Evolutionary conservation across 495 filamentous ascomycete species (phyloP), one percentile per base, ranked within the genome.

Genomic region (Corynascus novoguineensis): DNA sequence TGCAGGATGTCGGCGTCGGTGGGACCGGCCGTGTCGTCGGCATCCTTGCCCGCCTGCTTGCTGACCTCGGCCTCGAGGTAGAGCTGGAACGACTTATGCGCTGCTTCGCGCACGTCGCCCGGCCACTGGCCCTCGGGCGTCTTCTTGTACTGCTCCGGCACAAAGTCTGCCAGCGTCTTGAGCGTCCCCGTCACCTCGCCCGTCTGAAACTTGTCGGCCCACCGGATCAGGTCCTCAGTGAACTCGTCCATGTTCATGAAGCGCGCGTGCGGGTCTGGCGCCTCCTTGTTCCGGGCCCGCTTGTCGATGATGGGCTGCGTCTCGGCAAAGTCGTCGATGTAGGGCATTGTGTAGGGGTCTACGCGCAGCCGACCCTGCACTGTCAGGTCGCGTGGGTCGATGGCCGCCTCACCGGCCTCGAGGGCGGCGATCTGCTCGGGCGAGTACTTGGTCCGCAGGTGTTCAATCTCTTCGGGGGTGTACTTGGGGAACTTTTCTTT

Each of bases 321-420:
- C 37, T 77, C 72, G 34, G 87, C 81, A 59, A 97, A 85, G 75
- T 98, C 93, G 73, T 95, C 90, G 55, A 92, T 66, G 75, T 98
- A 98, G 24, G 75, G 71, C 45, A 93, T 72, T 22, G 72, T 71
- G 75, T 87, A 86, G 10, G 85, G 79, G 69, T 97, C 93, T 40
- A 68, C 71, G 45, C 87, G 84, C 46, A 86, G 65, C 4, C 78
- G 76, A 49, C 84, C 85, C 70, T 91, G 86, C 35, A 83, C 79
- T 8, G 82, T 80, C 66, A 97, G 70, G 71, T 98, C 90, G 57
- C 80, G 72, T 15, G 86, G 81, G 71, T 89, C 81, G 71, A 98
- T 87, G 55, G 88, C 83, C 10, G 79, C 77, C 71, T 98, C 93
- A 57, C 87, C 93, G 50, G 87, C 90, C 71, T 90, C 78, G 71